These are phyloP conservation scores for Xylaria scruposa DNA, from an alignment of 495 filamentous ascomycete genomes.

Conservation along the genomic window DNA sequence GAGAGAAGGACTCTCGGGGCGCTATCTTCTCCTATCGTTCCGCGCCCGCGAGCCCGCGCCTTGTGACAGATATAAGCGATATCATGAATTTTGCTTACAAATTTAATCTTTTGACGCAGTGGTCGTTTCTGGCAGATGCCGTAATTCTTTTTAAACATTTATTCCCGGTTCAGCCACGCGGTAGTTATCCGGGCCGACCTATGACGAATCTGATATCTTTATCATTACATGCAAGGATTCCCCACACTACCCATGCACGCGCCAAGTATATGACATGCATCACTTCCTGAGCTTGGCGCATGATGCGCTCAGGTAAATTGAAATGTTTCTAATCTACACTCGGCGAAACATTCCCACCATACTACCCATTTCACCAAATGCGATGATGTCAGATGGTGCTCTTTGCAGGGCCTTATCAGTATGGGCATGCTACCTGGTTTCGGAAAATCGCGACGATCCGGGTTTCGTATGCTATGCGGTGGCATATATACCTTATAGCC, in stretches of 20 bases:
- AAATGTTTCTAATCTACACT: not conserved
- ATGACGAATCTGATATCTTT: slow-evolving; percentile 5
- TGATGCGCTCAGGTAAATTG: not conserved
- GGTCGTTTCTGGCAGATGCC: not conserved
- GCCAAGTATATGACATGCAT: not conserved
- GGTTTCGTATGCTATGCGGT: not conserved
- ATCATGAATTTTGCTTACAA: not conserved
- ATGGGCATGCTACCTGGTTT: not conserved
- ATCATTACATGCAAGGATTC: not conserved
- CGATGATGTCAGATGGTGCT: slow-evolving; percentile 1
- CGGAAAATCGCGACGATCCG: not conserved
- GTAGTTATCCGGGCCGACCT: not conserved
- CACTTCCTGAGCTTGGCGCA: not conserved
- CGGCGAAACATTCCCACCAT: not conserved
- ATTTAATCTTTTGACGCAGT: slow-evolving; percentile 1
- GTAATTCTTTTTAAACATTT: not conserved
- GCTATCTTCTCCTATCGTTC: too few relatives aligned
- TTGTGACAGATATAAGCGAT: not conserved
- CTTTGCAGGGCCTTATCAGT: not conserved
- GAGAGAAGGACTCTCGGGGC: too few relatives aligned
- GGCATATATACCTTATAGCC: not conserved
- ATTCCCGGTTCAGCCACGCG: not conserved
- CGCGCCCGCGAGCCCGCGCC: too few relatives aligned
- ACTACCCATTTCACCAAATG: not conserved
- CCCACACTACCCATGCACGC: slow-evolving; percentile 8